These are phyloP conservation scores for Trichoderma semiorbis DNA, from an alignment of 2,329 filamentous ascomycete genomes.

Conservation along the genomic window DNA sequence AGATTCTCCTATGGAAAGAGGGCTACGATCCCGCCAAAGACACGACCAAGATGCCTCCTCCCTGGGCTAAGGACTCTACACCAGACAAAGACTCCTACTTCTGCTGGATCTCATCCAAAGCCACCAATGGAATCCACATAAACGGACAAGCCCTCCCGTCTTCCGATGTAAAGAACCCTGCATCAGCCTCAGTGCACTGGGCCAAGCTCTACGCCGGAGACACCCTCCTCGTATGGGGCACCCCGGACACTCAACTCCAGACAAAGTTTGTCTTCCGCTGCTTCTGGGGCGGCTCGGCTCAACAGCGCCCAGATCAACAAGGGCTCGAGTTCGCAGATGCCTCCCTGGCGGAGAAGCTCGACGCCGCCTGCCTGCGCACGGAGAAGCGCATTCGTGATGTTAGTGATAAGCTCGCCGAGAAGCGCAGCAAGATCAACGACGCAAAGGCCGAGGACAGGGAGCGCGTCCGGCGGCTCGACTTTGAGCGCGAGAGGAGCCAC, in stretches of 20 bases:
- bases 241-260: conserved; percentile 38
- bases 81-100: conserved; percentile 54
- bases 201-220: conserved; percentile 75
- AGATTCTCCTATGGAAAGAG: conserved; percentile 70
- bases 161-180: conserved; percentile 51
- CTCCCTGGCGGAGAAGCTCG: conserved; percentile 43
- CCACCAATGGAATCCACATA: conserved; percentile 69
- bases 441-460: conserved; percentile 44
- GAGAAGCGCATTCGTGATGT: conserved; percentile 43
- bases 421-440: conserved; percentile 40
- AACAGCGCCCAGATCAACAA: conserved; percentile 32
- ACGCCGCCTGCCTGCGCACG: conserved; percentile 45
- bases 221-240: conserved; percentile 67
- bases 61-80: conserved; percentile 35
- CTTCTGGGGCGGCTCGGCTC: conserved; percentile 54
- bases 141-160: conserved; percentile 67
- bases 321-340: conserved; percentile 36
- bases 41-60: conserved; percentile 51
- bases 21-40: conserved; percentile 60
- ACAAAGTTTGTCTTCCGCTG: conserved; percentile 52
- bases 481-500: conserved; percentile 48
- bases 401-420: conserved; percentile 37
- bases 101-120: conserved; percentile 76
- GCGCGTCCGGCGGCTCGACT: conserved; percentile 40
- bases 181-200: conserved; percentile 56